These are phyloP conservation scores for Acanthamoeba lenticulata DNA, from an alignment of 208 protist genomes.

Conservation along the genomic window DNA sequence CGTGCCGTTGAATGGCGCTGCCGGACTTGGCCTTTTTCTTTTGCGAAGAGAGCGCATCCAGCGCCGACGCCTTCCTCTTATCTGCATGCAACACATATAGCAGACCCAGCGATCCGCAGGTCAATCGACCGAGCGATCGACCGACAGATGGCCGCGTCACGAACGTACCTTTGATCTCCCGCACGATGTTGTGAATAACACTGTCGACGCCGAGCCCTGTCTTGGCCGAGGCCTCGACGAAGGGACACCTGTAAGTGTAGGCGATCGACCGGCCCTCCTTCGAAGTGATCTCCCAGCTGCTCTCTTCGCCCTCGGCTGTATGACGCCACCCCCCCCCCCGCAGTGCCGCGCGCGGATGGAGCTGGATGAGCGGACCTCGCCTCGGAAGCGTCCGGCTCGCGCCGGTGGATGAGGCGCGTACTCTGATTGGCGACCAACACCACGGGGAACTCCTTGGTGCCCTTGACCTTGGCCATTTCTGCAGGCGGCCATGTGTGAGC, in stretches of 20 bases:
- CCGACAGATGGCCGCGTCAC: not conserved
- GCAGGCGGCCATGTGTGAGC: not conserved
- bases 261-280: constrained; percentile 48
- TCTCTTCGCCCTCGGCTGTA: constrained; percentile 31
- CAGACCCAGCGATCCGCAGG: not conserved
- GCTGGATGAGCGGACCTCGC: not conserved
- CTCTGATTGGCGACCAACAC: constrained; percentile 45
- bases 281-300: constrained; percentile 32
- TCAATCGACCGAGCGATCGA: not conserved
- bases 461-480: constrained; percentile 53
- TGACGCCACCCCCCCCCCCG: not conserved
- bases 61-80: not conserved
- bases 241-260: constrained; percentile 53
- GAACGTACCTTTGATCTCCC: constrained; percentile 34
- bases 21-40: constrained; percentile 20
- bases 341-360: not conserved
- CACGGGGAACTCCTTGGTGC: constrained; percentile 59
- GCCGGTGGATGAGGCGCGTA: not conserved
- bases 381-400: not conserved
- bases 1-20: not conserved
- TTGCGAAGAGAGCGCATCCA: not conserved
- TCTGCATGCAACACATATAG: not conserved
- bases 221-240: constrained; percentile 57
- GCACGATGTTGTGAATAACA: constrained; percentile 40
- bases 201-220: not conserved